Conservation (phyloP, 1,139 yeast species). For the Pneumocystis carinii region DNA sequence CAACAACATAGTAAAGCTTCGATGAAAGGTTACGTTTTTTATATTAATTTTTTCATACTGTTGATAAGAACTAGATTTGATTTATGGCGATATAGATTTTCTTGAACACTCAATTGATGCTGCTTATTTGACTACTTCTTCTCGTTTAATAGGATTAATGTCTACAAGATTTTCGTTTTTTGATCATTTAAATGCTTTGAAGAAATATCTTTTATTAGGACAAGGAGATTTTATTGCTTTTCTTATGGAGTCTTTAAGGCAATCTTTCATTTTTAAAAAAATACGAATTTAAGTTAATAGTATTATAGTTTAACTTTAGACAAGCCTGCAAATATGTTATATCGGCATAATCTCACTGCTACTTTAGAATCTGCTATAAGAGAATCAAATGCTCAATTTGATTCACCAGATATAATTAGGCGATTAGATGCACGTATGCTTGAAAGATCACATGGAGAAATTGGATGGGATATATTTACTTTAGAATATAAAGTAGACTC, state of each 20-base stretch:
- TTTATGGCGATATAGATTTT: slow-evolving; percentile 21
- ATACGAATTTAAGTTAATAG: background rate
- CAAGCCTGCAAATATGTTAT: slow-evolving; percentile 47
- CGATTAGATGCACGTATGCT: slow-evolving; percentile 71
- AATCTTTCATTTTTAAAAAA: slow-evolving; percentile 9
- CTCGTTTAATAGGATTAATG: slow-evolving; percentile 38
- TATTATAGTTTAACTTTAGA: slow-evolving; percentile 25
- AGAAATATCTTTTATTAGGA: slow-evolving; percentile 53
- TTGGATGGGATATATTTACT: slow-evolving; percentile 82
- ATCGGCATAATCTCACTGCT: slow-evolving; percentile 52
- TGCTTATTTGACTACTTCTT: slow-evolving; percentile 45
- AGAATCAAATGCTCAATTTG: slow-evolving; percentile 43
- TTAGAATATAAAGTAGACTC: slow-evolving; percentile 59
- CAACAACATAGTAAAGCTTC: slow-evolving; percentile 28
- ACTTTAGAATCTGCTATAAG: slow-evolving; percentile 53
- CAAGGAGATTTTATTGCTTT: slow-evolving; percentile 65
- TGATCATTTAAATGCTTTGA: slow-evolving; percentile 46
- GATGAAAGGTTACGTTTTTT: slow-evolving; percentile 5
- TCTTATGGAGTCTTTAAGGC: slow-evolving; percentile 42
- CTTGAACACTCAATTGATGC: slow-evolving; percentile 33
- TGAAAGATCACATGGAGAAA: slow-evolving; percentile 48
- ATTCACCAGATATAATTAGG: slow-evolving; percentile 29
- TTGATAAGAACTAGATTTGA: background rate
- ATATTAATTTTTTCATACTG: background rate
- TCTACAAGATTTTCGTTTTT: slow-evolving; percentile 36